Conservation (phyloP, 2,329 filamentous ascomycete genomes). For the Nothophoma quercina region DNA sequence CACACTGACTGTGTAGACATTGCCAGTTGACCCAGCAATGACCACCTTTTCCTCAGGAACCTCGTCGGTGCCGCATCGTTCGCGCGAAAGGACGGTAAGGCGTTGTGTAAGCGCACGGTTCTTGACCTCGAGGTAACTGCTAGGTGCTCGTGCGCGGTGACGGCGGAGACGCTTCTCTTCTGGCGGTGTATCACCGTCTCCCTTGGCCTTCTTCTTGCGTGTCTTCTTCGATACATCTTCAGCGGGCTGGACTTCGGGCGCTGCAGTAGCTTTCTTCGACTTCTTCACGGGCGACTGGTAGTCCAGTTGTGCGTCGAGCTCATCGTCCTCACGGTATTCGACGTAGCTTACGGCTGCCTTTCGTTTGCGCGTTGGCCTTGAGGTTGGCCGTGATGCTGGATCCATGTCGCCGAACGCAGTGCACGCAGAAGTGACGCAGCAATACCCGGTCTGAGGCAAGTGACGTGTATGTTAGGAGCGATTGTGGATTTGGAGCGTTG, state of each 20-base stretch:
- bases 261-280: neutral
- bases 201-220: slow-evolving; percentile 29
- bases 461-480: neutral
- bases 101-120: slow-evolving; percentile 59
- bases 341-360: slow-evolving; percentile 18
- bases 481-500: neutral
- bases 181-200: slow-evolving; percentile 19
- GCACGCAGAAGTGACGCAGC: neutral
- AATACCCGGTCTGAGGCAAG: neutral
- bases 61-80: slow-evolving; percentile 53
- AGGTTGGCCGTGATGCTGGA: neutral
- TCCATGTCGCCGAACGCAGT: neutral
- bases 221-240: slow-evolving; percentile 23
- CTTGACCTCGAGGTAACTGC: slow-evolving; percentile 57
- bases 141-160: slow-evolving; percentile 52
- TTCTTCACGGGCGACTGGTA: slow-evolving; percentile 16
- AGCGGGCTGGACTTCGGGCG: slow-evolving; percentile 10
- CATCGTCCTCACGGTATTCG: slow-evolving; percentile 18
- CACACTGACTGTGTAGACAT: slow-evolving; percentile 66
- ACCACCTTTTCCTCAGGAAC: slow-evolving; percentile 61
- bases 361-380: slow-evolving; percentile 30
- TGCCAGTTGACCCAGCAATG: slow-evolving; percentile 68
- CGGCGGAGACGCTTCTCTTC: slow-evolving; percentile 44
- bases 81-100: slow-evolving; percentile 66
- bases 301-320: neutral